Base-by-base conservation (phyloP, 148 eudicot species). In the Nepenthes gracilis region DNA sequence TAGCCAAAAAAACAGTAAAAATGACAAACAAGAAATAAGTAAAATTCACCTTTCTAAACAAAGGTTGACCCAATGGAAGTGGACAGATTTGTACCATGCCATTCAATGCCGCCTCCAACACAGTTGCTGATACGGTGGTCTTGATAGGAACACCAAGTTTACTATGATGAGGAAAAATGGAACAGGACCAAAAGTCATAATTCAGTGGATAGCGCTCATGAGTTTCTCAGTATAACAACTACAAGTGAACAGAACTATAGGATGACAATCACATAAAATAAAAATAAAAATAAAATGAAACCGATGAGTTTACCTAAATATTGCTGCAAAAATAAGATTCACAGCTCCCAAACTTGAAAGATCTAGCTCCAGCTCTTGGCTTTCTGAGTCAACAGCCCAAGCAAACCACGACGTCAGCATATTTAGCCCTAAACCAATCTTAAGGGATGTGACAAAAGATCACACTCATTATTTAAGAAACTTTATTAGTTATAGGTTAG, bases 341-440 rank as follows among this genome's bases (percentile, higher is more conserved):
- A 93, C 95, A 69, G 98, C 74, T 82, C 98, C 98, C 81, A 93
- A 78, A 68, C 95, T 93, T 63, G 98, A 93, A 71, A 93, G 98
- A 75, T 93, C 98, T 36, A 93, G 77, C 82, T 93, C 96, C 66
- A 93, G 76, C 58, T 93, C 98, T 74, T 88, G 95, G 78, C 75
- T 76, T 71, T 88, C 98, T 33, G 91, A 68, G 64, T 93, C 98
- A 67, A 93, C 88, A 67, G 98, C 98, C 98, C 88, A 72, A 47
- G 43, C 52, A 65, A 47, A 64, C 10, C 52, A 61, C 60, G 65
- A 48, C 33, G 14, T 58, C 51, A 47, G 54, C 38, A 63, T 2
- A 35, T 64, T 57, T 43, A 78, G 35, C 63, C 55, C 57, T 15
- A 36, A 10, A 43, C 11, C 11, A 11, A 45, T 45, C 48, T 11